These are phyloP conservation scores for Ceratocystis destructans DNA, from an alignment of 2,329 filamentous ascomycete species.

Conservation along the genomic window DNA sequence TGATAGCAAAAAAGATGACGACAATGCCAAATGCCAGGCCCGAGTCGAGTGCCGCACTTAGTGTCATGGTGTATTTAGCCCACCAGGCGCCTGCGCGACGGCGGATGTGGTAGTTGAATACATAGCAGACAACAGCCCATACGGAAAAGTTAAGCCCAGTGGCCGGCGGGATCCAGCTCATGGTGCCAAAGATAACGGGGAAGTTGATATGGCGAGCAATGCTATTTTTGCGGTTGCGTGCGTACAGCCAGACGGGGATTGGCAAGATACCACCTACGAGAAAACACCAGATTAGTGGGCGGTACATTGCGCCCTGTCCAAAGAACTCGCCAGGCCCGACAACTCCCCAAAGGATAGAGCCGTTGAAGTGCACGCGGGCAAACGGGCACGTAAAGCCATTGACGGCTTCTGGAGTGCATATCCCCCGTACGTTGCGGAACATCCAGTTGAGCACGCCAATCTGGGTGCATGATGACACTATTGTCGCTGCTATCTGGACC, in stretches of 20 bases:
- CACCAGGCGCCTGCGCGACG: constrained; percentile 62
- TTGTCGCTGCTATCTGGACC: constrained; percentile 63
- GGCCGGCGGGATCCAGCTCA: constrained; percentile 78
- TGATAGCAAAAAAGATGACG: constrained; percentile 70
- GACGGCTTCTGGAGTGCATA: constrained; percentile 67
- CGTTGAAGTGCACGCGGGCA: constrained; percentile 79
- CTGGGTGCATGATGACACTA: constrained; percentile 66
- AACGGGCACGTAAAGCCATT: constrained; percentile 82
- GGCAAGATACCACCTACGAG: constrained; percentile 62
- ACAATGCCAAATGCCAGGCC: constrained; percentile 72
- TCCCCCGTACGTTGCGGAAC: constrained; percentile 60
- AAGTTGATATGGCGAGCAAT: constrained; percentile 66
- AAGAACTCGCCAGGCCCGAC: constrained; percentile 76
- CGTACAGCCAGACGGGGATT: constrained; percentile 59
- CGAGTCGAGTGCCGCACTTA: constrained; percentile 70
- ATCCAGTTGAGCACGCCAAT: constrained; percentile 84
- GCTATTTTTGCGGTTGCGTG: constrained; percentile 43
- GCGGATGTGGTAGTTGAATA: constrained; percentile 68
- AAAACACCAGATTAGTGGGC: constrained; percentile 68
- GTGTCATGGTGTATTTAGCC: constrained; percentile 83
- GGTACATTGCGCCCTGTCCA: constrained; percentile 59
- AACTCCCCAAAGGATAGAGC: constrained; percentile 78
- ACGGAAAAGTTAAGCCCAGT: constrained; percentile 78
- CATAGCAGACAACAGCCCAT: constrained; percentile 71
- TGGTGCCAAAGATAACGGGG: constrained; percentile 67